Evolutionary conservation across 768 basidiomycete genomes (phyloP), one percentile per base, ranked within the genome.

Genomic region (Pleurotus eryngii): DNA sequence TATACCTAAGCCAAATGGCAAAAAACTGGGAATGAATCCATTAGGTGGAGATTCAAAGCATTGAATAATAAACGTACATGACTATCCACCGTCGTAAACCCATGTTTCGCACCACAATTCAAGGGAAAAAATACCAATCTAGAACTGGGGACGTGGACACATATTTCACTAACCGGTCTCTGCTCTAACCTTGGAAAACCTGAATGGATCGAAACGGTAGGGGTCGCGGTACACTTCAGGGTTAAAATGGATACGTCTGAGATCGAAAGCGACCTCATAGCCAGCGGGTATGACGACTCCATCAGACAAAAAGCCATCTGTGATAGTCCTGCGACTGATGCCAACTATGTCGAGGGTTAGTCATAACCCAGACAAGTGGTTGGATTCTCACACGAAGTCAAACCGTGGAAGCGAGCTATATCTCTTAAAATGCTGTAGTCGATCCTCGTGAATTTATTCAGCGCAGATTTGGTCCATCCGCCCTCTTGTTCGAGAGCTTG

Each of bases 401-500:
- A 55, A 2, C 61, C 55, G 24, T 59, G 58, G 30, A 59, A 59
- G 1, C 64, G 57, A 30, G 61, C 62, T 43, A 63, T 58, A 22
- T 64, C 61, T 24, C 61, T 59, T 12, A 64, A 54, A 20, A 64
- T 49, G 20, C 61, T 63, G n/a, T n/a, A n/a, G n/a, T 64, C 64
- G 11, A 64, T 56, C 22, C 46, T 56, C 47, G 53, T 30, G 47
- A 64, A 62, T 27, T 58, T 62, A 4, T 45, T 55, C 6, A 64
- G 59, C 2, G 61, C 61, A 30, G 18, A 46, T 27, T 64, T 64
- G 49, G 59, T 64, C 50, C 42, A 60, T 2, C 60, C 61, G 20
- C 61, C 61, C 40, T 60, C 59, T 9, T 59, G 49, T 24, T 53
- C 59, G 40, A 64, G 46, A 12, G 60, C 63, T 2, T 38, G 55